These are phyloP conservation scores for Claviceps digitariae DNA, from an alignment of 2,329 filamentous ascomycete species.

Conservation along the genomic window DNA sequence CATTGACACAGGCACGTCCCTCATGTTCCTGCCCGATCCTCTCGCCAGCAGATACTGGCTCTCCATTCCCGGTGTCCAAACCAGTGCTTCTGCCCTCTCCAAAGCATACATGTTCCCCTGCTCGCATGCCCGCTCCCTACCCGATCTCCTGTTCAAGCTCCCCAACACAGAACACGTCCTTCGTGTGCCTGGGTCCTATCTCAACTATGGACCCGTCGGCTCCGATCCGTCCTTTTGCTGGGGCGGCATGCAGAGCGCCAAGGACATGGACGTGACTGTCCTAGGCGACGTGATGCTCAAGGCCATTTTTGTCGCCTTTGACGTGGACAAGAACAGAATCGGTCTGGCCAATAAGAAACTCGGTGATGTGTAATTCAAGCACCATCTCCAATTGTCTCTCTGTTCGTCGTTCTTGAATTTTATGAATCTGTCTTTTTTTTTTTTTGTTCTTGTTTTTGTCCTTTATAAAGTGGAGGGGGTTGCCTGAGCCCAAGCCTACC, in stretches of 20 bases:
- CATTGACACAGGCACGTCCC: constrained; percentile 55
- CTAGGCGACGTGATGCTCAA: constrained; percentile 73
- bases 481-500: too few species aligned
- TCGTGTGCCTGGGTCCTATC: constrained; percentile 38
- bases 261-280: constrained; percentile 41
- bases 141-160: constrained; percentile 41
- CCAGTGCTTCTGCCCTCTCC: constrained; percentile 34
- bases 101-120: constrained; percentile 47
- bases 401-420: not conserved
- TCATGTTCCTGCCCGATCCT: constrained; percentile 45
- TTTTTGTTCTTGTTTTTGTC: not conserved
- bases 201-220: constrained; percentile 40
- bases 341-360: constrained; percentile 33
- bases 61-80: constrained; percentile 31
- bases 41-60: constrained; percentile 48
- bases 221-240: constrained; percentile 47
- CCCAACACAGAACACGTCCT: constrained; percentile 34
- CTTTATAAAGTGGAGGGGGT: not conserved
- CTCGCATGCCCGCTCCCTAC: constrained; percentile 35
- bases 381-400: not conserved
- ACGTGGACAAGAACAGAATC: constrained; percentile 28
- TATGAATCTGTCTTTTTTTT: not conserved
- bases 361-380: constrained; percentile 7
- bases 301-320: constrained; percentile 61
- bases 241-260: constrained; percentile 57